A percentile compares a stretch with the other conserved stretches of the same genome.
Conservation (phyloP, 768 basidiomycete genomes). For the Asterophora lycoperdoides region DNA sequence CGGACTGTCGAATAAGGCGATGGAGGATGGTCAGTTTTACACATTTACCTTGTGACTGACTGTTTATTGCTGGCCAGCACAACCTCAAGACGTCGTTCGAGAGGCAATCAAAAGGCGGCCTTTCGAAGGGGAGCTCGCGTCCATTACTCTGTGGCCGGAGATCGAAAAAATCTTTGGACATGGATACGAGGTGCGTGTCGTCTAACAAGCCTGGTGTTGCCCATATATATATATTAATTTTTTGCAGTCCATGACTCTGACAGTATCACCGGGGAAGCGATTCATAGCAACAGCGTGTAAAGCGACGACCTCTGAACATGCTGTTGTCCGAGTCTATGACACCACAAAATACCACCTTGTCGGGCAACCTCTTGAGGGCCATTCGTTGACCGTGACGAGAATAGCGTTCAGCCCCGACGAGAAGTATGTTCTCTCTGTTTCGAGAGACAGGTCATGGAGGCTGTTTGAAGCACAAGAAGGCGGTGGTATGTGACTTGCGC, state of each 20-base stretch:
- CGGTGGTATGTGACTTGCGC: slow-evolving; percentile 31
- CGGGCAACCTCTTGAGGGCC: slow-evolving; percentile 75
- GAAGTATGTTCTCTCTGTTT: slow-evolving; percentile 72
- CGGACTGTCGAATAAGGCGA: slow-evolving; percentile 90
- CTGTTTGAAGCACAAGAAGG: slow-evolving; percentile 53
- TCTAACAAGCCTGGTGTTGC: not conserved
- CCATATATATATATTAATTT: not conserved
- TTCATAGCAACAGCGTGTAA: slow-evolving; percentile 89
- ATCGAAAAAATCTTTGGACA: slow-evolving; percentile 96
- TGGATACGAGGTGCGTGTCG: slow-evolving; percentile 79
- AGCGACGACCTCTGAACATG: slow-evolving; percentile 83
- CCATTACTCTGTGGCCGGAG: slow-evolving; percentile 93
- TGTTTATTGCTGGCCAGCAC: not conserved
- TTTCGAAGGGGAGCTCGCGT: slow-evolving; percentile 87
- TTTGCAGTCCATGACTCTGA: slow-evolving; percentile 71
- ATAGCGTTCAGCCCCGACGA: slow-evolving; percentile 90
- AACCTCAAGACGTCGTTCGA: not conserved
- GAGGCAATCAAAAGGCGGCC: slow-evolving; percentile 37
- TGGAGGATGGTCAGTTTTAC: slow-evolving; percentile 59
- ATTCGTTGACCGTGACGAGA: slow-evolving; percentile 84
- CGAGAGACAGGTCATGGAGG: slow-evolving; percentile 90
- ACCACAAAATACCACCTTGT: slow-evolving; percentile 65
- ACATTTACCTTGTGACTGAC: not conserved
- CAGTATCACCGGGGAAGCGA: slow-evolving; percentile 62
- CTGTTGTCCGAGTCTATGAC: slow-evolving; percentile 80